phyloP scores from a whole-genome alignment of 140 eudicot genomes.

The Flaveria floridana region DNA sequence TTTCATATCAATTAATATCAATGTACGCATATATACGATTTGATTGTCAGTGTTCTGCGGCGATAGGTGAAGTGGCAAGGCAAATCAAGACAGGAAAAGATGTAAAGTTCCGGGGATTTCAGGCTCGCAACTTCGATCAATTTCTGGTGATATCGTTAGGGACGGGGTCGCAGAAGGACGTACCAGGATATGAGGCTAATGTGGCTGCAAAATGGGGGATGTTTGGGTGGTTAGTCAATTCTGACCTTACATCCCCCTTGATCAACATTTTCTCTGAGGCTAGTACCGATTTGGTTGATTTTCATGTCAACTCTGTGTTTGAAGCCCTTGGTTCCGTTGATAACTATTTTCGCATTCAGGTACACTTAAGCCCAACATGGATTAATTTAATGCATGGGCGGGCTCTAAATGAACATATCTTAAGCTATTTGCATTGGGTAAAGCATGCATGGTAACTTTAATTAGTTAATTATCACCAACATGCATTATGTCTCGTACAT shows the following conservation, averaged over 20 bases:
- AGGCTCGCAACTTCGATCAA: constrained; percentile 38
- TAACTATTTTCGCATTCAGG: constrained; percentile 68
- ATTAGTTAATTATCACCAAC: too few species aligned
- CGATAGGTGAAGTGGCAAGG: constrained; percentile 53
- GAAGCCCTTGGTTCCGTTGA: constrained; percentile 42
- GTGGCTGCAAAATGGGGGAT: constrained; percentile 59
- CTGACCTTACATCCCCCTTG: constrained; percentile 29
- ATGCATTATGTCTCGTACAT: too few species aligned
- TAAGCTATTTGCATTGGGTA: too few species aligned
- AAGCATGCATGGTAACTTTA: too few species aligned
- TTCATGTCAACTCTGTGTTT: constrained; percentile 44
- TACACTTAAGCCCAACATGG: too few species aligned
- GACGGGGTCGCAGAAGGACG: constrained; percentile 44
- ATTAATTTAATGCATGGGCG: too few species aligned
- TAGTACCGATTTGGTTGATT: constrained; percentile 47
- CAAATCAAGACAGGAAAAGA: constrained; percentile 27
- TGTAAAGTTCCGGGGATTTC: constrained; percentile 38
- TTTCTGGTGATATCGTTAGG: constrained; percentile 57
- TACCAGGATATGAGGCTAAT: constrained; percentile 35
- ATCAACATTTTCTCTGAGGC: constrained; percentile 41
- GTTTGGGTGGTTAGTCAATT: constrained; percentile 44
- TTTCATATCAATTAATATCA: too few species aligned
- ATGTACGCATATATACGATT: too few species aligned
- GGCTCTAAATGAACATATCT: too few species aligned
- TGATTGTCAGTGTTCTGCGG: constrained; percentile 49